These are phyloP conservation scores for Acacia pycnantha DNA, from an alignment of 331 rosid species.

Conservation along the genomic window DNA sequence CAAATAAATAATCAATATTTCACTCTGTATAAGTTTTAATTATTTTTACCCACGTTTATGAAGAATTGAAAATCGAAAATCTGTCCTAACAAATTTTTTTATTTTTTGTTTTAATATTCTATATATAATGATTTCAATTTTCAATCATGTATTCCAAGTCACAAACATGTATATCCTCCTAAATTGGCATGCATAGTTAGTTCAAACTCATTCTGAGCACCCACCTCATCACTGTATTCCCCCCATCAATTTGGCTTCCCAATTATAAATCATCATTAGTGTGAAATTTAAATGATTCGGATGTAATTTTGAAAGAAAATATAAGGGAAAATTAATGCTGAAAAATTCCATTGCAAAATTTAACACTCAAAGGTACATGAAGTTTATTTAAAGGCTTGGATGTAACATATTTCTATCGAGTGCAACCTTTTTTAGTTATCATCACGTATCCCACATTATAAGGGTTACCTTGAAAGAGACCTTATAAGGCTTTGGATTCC, in stretches of 20 bases:
- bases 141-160: not conserved
- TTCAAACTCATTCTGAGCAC: not conserved
- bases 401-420: too few relatives aligned
- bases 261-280: not conserved
- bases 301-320: too few relatives aligned
- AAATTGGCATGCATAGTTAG: not conserved
- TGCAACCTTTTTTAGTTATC: too few relatives aligned
- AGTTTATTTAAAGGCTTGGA: too few relatives aligned
- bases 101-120: not conserved
- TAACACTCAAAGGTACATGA: not conserved
- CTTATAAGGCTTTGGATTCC: too few relatives aligned
- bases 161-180: not conserved
- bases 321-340: not conserved
- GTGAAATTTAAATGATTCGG: not conserved
- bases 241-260: not conserved
- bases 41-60: not conserved
- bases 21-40: not conserved
- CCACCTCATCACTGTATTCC: not conserved
- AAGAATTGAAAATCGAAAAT: not conserved
- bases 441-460: too few relatives aligned
- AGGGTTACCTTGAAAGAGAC: too few relatives aligned
- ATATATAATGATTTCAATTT: not conserved
- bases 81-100: not conserved
- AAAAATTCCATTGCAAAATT: too few relatives aligned
- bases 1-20: not conserved